phyloP scores from a whole-genome alignment of 164 flowering plant genomes.

The Magnolia changhungtana region DNA sequence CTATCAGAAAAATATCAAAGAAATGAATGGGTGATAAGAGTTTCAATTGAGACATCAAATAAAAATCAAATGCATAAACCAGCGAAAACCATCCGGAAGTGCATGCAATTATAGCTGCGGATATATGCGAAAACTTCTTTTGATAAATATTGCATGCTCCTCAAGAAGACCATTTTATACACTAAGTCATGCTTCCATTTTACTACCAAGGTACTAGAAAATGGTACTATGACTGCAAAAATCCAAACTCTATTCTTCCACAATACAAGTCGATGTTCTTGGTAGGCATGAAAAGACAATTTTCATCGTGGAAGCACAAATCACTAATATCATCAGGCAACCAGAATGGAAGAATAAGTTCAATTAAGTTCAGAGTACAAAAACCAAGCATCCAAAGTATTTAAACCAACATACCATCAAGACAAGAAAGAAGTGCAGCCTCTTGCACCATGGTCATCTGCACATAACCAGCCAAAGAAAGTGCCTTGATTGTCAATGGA shows the following conservation, averaged over 20 bases:
- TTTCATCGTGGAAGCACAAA: neutral
- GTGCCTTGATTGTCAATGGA: conserved; percentile 80
- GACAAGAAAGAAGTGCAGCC: conserved; percentile 62
- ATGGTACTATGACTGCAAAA: neutral
- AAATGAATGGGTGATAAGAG: too few species aligned
- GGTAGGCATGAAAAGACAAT: neutral
- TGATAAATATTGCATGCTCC: too few species aligned
- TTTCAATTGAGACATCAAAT: too few species aligned
- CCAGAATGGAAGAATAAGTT: neutral
- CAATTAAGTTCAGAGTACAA: neutral
- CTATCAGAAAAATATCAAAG: neutral
- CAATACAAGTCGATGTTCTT: neutral
- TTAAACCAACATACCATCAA: conserved; percentile 52
- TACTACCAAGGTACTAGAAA: too few species aligned
- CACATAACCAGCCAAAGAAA: conserved; percentile 72
- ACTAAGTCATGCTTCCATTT: too few species aligned
- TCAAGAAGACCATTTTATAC: too few species aligned
- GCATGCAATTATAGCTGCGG: too few species aligned
- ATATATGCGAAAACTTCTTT: too few species aligned
- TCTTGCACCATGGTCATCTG: conserved; percentile 91
- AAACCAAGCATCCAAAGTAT: neutral
- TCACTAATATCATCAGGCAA: neutral
- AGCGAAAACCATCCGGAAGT: too few species aligned
- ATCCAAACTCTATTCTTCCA: neutral
- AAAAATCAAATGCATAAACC: neutral